Percentiles rank a stretch among this genome's conserved stretches.
phyloP scores from a whole-genome alignment of 2,329 filamentous ascomycete genomes.

The Epicoccum sorghinum region DNA sequence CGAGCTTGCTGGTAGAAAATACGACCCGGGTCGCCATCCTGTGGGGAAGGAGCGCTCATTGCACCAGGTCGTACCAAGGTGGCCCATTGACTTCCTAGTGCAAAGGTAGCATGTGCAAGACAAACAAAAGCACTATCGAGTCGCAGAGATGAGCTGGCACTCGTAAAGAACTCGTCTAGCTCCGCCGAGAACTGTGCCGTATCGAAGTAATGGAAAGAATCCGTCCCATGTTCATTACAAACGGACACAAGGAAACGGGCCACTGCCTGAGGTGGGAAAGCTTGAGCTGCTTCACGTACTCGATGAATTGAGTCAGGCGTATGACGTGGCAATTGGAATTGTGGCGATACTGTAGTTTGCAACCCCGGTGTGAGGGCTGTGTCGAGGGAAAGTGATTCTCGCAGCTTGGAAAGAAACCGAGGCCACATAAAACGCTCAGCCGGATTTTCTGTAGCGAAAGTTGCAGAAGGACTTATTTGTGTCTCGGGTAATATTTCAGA shows the following conservation, averaged over 20 bases:
- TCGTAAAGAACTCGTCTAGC: constrained; percentile 5
- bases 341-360: neutral
- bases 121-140: constrained; percentile 10
- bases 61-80: constrained; percentile 4
- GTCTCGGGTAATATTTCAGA: neutral
- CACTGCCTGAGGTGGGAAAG: constrained; percentile 5
- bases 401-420: constrained; percentile 1
- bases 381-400: constrained; percentile 3
- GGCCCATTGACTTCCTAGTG: constrained; percentile 10
- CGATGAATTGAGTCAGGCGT: neutral
- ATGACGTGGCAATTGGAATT: neutral
- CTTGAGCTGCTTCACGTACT: constrained; percentile 6
- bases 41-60: neutral
- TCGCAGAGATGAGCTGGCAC: neutral
- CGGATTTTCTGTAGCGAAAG: constrained; percentile 1
- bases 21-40: constrained; percentile 7
- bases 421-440: constrained; percentile 13
- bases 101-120: constrained; percentile 6
- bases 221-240: constrained; percentile 10
- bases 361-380: neutral
- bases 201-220: constrained; percentile 10
- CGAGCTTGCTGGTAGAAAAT: constrained; percentile 8
- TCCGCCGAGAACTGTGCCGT: constrained; percentile 4
- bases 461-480: constrained; percentile 5
- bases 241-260: constrained; percentile 7